These are phyloP conservation scores for Hamamelis virginiana DNA, from an alignment of 164 flowering plant genomes.

Conservation along the genomic window DNA sequence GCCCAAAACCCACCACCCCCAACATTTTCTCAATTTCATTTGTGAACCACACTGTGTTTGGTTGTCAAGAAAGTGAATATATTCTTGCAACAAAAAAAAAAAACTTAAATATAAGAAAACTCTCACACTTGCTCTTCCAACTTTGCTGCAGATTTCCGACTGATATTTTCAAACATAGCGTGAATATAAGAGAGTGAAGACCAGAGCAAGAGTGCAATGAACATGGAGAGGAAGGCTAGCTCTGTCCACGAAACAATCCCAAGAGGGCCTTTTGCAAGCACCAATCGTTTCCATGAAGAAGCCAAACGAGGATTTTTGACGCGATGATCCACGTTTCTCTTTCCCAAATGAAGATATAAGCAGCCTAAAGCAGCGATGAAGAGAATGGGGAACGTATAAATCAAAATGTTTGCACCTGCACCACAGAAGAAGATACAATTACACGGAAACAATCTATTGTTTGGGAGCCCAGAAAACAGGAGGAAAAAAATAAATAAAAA, in stretches of 20 bases:
- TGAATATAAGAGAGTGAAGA: slow-evolving; percentile 33
- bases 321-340: background rate
- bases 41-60: no score
- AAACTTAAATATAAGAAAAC: background rate
- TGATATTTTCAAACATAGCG: slow-evolving; percentile 27
- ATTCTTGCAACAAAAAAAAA: background rate
- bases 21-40: background rate
- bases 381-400: slow-evolving; percentile 27
- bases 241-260: slow-evolving; percentile 61
- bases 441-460: no score
- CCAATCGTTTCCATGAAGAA: slow-evolving; percentile 45
- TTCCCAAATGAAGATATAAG: slow-evolving; percentile 26
- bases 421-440: background rate
- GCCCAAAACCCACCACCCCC: slow-evolving; percentile 4
- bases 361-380: slow-evolving; percentile 26
- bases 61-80: no score
- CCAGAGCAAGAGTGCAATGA: slow-evolving; percentile 58
- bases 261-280: slow-evolving; percentile 55
- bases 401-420: slow-evolving; percentile 24
- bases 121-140: slow-evolving; percentile 38
- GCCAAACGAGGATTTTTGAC: background rate
- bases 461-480: background rate
- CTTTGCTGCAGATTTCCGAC: slow-evolving; percentile 14
- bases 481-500: no score
- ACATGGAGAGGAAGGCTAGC: slow-evolving; percentile 49